Base-by-base conservation (phyloP, 495 filamentous ascomycete species). In the Podospora australis region DNA sequence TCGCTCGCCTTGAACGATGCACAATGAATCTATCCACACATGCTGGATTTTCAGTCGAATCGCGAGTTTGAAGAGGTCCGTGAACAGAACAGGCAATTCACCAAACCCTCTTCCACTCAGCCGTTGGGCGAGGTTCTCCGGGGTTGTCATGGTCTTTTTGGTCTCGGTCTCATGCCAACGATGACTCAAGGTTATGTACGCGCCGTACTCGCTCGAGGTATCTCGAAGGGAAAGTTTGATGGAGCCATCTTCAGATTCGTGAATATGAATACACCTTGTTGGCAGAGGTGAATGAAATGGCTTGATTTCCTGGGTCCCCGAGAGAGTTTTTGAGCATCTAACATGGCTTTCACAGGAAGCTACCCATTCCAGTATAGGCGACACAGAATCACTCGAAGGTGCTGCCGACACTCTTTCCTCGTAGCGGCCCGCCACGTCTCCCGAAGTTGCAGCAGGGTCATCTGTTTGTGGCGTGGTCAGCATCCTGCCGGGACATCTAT, bases 1-100 rank as follows among this genome's bases (percentile, higher is more conserved):
- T 1, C 11, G 36, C 7, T 13, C 39, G 14, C 19, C 30, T 32
- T 53, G n/a, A n/a, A n/a, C n/a, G n/a, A n/a, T n/a, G n/a, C n/a
- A n/a, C n/a, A n/a, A n/a, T 7, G 42, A 39, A 28, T 53, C 50
- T 11, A 53, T 53, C 44, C 51, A 53, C 5, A 53, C 45, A 20
- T 53, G 44, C 6, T n/a, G 22, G 3, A 53, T 53, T 6, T 40
- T 30, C 5, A 48, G 45, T 4, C 30, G 11, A 14, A 30, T 22
- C 1, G 39, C 44, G 7, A 53, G 39, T 14, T 10, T 24, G 24
- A 53, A 29, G 13, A 17, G 21, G 30, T 53, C 50, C 3, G 16
- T 20, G 14, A 53, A 53, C 9, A 53, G 9, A 2, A 5, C 38
- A 2, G 51, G 39, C 14, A 53, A 39, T 8, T 13, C 11, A 11